phyloP scores from a whole-genome alignment of 225 moss, liverwort and hornwort species.

The Takakia lepidozioides region DNA sequence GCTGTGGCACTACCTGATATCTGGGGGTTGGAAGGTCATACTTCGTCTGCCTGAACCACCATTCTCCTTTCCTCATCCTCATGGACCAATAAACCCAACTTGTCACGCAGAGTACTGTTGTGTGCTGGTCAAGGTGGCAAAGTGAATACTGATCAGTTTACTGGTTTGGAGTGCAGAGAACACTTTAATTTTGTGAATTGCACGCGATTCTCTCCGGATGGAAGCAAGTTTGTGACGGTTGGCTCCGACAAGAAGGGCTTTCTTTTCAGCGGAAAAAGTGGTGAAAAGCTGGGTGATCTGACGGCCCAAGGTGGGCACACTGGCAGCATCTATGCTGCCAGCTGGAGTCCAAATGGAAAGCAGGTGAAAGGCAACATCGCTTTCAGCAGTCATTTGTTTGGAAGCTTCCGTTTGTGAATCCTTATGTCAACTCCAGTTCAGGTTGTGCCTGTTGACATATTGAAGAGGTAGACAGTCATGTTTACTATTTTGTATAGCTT shows the following conservation, averaged over 20 bases:
- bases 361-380: constrained; percentile 43
- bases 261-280: constrained; percentile 65
- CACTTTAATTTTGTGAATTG: constrained; percentile 96
- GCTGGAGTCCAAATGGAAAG: constrained; percentile 88
- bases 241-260: constrained; percentile 90
- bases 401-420: background rate
- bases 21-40: too few relatives aligned
- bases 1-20: too few relatives aligned
- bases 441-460: too few relatives aligned
- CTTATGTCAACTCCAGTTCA: too few relatives aligned
- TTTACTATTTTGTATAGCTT: too few relatives aligned
- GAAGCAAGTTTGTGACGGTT: constrained; percentile 73
- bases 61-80: too few relatives aligned
- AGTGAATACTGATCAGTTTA: background rate
- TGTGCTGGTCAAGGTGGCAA: too few relatives aligned
- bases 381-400: background rate
- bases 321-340: constrained; percentile 89
- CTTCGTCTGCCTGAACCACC: too few relatives aligned
- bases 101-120: too few relatives aligned
- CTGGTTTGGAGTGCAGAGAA: constrained; percentile 38
- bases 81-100: too few relatives aligned
- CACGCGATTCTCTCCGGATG: constrained; percentile 88
- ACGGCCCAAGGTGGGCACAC: constrained; percentile 58
- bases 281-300: constrained; percentile 75
- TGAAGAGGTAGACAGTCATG: too few relatives aligned